Evolutionary conservation across 2,329 filamentous ascomycete genomes (phyloP).

Genomic region (Claviceps humidiphila): DNA sequence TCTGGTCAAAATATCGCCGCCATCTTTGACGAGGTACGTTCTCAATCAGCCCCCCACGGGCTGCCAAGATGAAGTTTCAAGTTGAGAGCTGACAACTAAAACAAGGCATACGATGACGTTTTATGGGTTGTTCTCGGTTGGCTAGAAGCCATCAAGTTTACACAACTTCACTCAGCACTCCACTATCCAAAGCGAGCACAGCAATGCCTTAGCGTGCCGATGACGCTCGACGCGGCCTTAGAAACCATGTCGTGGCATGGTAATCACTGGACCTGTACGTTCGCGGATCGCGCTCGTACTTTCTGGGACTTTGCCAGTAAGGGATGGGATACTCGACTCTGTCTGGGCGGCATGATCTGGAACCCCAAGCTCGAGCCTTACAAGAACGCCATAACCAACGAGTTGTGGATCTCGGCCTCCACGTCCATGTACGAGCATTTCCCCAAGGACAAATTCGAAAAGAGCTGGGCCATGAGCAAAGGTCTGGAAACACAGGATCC

Average conservation of each 20-base stretch:
- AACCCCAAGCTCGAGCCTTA: constrained; percentile 69
- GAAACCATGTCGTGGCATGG: constrained; percentile 55
- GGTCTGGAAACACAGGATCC: constrained; percentile 34
- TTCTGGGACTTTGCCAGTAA: constrained; percentile 72
- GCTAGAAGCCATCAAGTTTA: constrained; percentile 70
- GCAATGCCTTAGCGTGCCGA: constrained; percentile 5
- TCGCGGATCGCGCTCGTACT: constrained; percentile 68
- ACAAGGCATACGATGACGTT: constrained; percentile 79
- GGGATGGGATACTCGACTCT: constrained; percentile 74
- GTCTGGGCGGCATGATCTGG: constrained; percentile 84
- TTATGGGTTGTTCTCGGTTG: constrained; percentile 90
- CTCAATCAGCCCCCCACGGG: background rate
- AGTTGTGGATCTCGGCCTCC: constrained; percentile 75
- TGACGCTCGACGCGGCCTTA: constrained; percentile 9
- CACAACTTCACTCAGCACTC: constrained; percentile 51
- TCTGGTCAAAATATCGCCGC: constrained; percentile 72
- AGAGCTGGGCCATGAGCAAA: constrained; percentile 41
- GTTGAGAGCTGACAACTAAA: background rate
- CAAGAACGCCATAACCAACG: constrained; percentile 94
- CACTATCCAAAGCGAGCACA: constrained; percentile 35
- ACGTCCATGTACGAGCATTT: constrained; percentile 84
- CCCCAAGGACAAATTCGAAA: constrained; percentile 62
- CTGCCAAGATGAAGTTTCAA: background rate
- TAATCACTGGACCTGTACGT: constrained; percentile 58
- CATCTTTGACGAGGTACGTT: constrained; percentile 44